Percentiles rank a stretch among this genome's conserved stretches.
Conservation (phyloP, 2,329 filamentous ascomycete genomes). For the Penicillium sp. region DNA sequence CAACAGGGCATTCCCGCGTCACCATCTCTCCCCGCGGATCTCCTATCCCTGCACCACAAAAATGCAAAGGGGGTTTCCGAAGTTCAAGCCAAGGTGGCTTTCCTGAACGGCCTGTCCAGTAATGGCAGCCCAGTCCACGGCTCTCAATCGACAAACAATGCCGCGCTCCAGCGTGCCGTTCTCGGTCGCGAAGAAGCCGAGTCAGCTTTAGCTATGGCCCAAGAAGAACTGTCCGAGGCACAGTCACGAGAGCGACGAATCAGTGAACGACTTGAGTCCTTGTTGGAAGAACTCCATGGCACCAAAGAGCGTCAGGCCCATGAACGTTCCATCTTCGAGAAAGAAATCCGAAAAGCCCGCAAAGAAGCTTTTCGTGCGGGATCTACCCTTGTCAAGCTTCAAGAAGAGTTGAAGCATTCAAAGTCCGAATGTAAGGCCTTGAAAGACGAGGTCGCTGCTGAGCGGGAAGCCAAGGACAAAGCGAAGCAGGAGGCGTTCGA, state of each 20-base stretch:
- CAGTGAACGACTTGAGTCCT: constrained; percentile 41
- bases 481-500: constrained; percentile 46
- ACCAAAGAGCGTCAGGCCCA: constrained; percentile 48
- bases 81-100: constrained; percentile 47
- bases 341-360: constrained; percentile 50
- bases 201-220: constrained; percentile 31
- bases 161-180: constrained; percentile 41
- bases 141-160: constrained; percentile 35
- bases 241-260: constrained; percentile 42
- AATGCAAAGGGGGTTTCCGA: constrained; percentile 37
- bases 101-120: constrained; percentile 43
- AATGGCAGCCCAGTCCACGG: constrained; percentile 28
- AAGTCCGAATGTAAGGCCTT: constrained; percentile 44
- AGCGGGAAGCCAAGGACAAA: constrained; percentile 45
- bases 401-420: constrained; percentile 46
- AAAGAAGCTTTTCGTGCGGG: constrained; percentile 56
- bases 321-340: constrained; percentile 49
- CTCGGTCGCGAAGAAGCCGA: constrained; percentile 46
- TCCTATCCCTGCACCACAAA: constrained; percentile 34
- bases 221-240: constrained; percentile 38
- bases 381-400: constrained; percentile 49
- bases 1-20: constrained; percentile 42
- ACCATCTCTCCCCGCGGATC: constrained; percentile 35
- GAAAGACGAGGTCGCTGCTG: constrained; percentile 49
- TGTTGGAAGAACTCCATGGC: constrained; percentile 49